phyloP scores from a whole-genome alignment of 805 yeast genomes.

The Pichia rugopelliculosa region DNA sequence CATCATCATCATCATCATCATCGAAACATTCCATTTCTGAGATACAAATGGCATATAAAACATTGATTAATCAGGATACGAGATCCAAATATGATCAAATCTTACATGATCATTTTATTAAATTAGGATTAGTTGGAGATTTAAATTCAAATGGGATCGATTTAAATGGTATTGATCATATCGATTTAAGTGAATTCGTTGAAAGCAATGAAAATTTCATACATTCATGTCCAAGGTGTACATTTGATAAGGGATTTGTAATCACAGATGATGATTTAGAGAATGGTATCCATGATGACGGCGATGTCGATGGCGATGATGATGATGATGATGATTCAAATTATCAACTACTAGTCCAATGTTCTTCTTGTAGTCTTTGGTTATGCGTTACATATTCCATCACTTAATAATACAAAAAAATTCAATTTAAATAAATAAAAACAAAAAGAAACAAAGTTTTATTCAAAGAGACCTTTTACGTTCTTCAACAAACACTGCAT shows the following conservation, averaged over 20 bases:
- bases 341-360: conserved; percentile 68
- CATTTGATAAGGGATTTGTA: conserved; percentile 36
- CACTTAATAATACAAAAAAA: background rate
- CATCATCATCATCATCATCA: background rate
- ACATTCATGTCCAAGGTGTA: conserved; percentile 57
- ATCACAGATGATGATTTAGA: conserved; percentile 57
- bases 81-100: conserved; percentile 48
- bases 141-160: conserved; percentile 41
- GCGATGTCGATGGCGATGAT: conserved; percentile 37
- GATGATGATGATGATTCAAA: conserved; percentile 9
- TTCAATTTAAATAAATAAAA: too few species aligned
- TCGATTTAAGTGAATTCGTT: conserved; percentile 42
- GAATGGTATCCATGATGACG: conserved; percentile 32
- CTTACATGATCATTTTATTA: conserved; percentile 29
- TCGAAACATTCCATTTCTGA: conserved; percentile 22
- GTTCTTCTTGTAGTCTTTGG: conserved; percentile 83
- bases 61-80: conserved; percentile 34
- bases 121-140: conserved; percentile 55
- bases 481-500: conserved; percentile 57
- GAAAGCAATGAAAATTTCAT: conserved; percentile 22
- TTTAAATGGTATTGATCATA: conserved; percentile 35
- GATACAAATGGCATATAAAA: conserved; percentile 60
- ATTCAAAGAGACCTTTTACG: conserved; percentile 19
- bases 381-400: conserved; percentile 54
- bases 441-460: too few species aligned